phyloP scores from a whole-genome alignment of 2,329 filamentous ascomycete genomes.

The Ilyonectria robusta region DNA sequence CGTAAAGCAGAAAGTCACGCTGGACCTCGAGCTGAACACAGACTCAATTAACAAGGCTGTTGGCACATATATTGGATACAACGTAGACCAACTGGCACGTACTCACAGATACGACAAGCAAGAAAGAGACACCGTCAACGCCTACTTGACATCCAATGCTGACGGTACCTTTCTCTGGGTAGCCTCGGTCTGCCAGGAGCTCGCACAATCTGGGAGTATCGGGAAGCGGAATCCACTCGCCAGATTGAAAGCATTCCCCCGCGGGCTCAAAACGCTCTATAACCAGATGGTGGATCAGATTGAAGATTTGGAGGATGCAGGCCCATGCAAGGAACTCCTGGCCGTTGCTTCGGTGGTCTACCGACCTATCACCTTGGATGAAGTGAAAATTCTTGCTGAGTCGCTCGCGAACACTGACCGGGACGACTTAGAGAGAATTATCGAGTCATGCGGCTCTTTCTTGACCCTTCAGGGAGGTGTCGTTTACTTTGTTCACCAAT shows the following conservation, averaged over 20 bases:
- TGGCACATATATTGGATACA: background rate
- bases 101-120: background rate
- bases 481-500: conserved; percentile 58
- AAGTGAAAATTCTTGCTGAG: conserved; percentile 49
- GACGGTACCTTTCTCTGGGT: conserved; percentile 53
- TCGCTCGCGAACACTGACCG: conserved; percentile 25
- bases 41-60: background rate
- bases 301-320: conserved; percentile 41
- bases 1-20: background rate
- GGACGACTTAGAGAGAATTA: conserved; percentile 43
- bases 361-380: conserved; percentile 54
- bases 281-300: conserved; percentile 55
- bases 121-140: conserved; percentile 15
- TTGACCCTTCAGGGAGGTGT: conserved; percentile 49
- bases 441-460: conserved; percentile 56
- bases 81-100: background rate
- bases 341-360: conserved; percentile 47
- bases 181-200: conserved; percentile 33
- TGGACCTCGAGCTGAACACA: background rate
- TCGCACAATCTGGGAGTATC: conserved; percentile 6
- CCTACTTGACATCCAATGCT: conserved; percentile 49
- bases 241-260: conserved; percentile 47
- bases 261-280: conserved; percentile 55
- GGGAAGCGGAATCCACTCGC: conserved; percentile 26
- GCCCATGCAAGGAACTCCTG: conserved; percentile 54